A percentile compares a stretch with the other conserved stretches of the same genome.
Conservation (phyloP, 441 rosid species). For the Erodium trifolium region DNA sequence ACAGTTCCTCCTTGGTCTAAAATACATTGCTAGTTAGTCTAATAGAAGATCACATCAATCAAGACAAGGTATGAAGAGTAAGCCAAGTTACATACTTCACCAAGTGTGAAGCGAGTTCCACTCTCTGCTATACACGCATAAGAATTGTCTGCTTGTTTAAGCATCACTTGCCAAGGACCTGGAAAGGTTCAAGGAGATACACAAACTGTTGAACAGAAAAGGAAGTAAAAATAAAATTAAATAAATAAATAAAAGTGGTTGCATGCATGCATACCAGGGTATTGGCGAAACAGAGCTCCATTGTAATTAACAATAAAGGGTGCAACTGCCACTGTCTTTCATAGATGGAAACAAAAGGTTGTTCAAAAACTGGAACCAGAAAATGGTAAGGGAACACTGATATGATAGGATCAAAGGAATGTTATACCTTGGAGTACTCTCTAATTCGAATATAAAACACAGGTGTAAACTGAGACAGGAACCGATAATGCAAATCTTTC, state of each 20-base stretch:
- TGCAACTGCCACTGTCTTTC: conserved; percentile 83
- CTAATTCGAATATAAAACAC: conserved; percentile 77
- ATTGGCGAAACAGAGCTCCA: conserved; percentile 86
- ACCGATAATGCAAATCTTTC: conserved; percentile 86
- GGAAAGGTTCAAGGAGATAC: conserved; percentile 22
- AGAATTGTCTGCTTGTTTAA: conserved; percentile 82
- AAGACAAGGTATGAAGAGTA: conserved; percentile 9
- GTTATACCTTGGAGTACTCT: conserved; percentile 84
- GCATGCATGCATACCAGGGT: conserved; percentile 50
- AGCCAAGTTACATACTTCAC: conserved; percentile 46
- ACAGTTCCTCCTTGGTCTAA: conserved; percentile 85
- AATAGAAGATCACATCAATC: conserved; percentile 14
- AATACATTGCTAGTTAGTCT: conserved; percentile 19
- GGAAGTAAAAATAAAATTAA: not conserved
- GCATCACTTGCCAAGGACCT: conserved; percentile 99
- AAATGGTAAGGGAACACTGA: conserved; percentile 10
- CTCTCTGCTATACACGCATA: conserved; percentile 85
- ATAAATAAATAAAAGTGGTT: no score
- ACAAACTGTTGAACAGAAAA: not conserved
- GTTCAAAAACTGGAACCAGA: conserved; percentile 19
- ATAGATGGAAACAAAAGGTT: conserved; percentile 25
- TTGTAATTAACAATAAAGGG: conserved; percentile 77
- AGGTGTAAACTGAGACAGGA: conserved; percentile 80
- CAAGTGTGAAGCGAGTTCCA: conserved; percentile 70
- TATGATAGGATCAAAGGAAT: conserved; percentile 14